A percentile compares a stretch with the other conserved stretches of the same genome.
phyloP scores from a whole-genome alignment of 805 yeast genomes.

The Ogataea paradorogensis region DNA sequence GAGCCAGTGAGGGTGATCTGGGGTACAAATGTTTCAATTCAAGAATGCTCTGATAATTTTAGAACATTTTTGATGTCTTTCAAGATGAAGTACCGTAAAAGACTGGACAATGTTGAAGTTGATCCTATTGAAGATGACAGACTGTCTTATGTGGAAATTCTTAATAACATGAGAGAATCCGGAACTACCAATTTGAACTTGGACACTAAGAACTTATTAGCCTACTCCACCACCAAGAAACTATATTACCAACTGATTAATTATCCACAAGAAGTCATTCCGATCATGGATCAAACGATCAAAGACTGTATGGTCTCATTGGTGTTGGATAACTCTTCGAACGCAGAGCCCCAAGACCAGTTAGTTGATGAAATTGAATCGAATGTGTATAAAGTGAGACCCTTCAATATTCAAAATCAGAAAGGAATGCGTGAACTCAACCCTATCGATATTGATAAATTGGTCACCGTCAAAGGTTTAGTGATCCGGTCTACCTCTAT shows the following conservation, averaged over 20 bases:
- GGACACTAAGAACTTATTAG: constrained; percentile 75
- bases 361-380: constrained; percentile 69
- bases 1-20: constrained; percentile 91
- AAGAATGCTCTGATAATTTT: constrained; percentile 77
- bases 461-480: constrained; percentile 87
- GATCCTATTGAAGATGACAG: constrained; percentile 61
- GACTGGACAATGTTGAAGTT: constrained; percentile 39
- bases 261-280: constrained; percentile 95
- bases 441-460: constrained; percentile 91
- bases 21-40: constrained; percentile 97
- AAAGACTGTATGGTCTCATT: constrained; percentile 84
- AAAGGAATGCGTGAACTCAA: constrained; percentile 89
- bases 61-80: constrained; percentile 81
- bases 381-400: constrained; percentile 81
- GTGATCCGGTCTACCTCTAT: constrained; percentile 86
- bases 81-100: constrained; percentile 69
- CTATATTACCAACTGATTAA: constrained; percentile 82
- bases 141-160: constrained; percentile 66
- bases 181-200: constrained; percentile 82
- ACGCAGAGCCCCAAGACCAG: constrained; percentile 42
- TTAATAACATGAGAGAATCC: constrained; percentile 70
- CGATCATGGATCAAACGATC: constrained; percentile 95
- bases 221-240: constrained; percentile 72
- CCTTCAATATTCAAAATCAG: constrained; percentile 71
- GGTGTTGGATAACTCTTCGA: constrained; percentile 49